Conservation (phyloP, 1,284 basidiomycete genomes). For the Austroboletus niveus region DNA sequence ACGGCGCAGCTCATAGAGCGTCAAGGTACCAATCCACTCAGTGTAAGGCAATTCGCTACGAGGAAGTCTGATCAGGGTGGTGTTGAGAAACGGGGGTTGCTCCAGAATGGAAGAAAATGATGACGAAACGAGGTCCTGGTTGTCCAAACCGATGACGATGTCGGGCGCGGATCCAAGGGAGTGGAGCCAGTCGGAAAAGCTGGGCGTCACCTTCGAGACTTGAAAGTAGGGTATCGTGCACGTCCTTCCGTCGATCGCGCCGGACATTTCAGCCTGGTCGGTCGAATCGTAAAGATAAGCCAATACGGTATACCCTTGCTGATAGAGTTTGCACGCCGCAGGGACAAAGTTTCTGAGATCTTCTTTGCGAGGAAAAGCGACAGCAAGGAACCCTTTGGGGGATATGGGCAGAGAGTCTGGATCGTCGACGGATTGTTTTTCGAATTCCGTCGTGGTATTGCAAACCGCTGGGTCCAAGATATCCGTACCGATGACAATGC, state of each 20-base stretch:
- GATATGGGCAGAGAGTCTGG: conserved; percentile 1
- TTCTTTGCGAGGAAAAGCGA: conserved; percentile 38
- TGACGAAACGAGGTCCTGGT: conserved; percentile 25
- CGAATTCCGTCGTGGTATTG: background rate
- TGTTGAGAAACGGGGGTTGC: conserved; percentile 18
- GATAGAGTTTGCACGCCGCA: conserved; percentile 45
- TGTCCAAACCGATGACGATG: conserved; percentile 36
- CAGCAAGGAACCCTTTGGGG: conserved; percentile 28
- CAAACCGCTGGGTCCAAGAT: conserved; percentile 6
- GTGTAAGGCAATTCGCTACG: conserved; percentile 50
- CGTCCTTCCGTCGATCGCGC: conserved; percentile 3
- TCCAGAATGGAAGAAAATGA: conserved; percentile 17
- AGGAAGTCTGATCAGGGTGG: conserved; percentile 49
- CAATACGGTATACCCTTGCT: conserved; percentile 35
- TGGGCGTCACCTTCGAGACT: conserved; percentile 4
- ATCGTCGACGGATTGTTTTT: conserved; percentile 1
- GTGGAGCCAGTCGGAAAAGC: conserved; percentile 20
- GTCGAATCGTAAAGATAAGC: conserved; percentile 34
- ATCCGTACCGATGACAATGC: conserved; percentile 23
- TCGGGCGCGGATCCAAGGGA: conserved; percentile 24
- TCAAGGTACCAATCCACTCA: conserved; percentile 65
- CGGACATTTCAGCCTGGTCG: background rate
- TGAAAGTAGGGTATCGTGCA: conserved; percentile 24
- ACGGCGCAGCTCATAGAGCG: conserved; percentile 42
- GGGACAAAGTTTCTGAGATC: conserved; percentile 43